A percentile compares a stretch with the other conserved stretches of the same genome.
Evolutionary conservation across 1,284 basidiomycete genomes (phyloP).

Genomic region (Cryptococcus wingfieldii): DNA sequence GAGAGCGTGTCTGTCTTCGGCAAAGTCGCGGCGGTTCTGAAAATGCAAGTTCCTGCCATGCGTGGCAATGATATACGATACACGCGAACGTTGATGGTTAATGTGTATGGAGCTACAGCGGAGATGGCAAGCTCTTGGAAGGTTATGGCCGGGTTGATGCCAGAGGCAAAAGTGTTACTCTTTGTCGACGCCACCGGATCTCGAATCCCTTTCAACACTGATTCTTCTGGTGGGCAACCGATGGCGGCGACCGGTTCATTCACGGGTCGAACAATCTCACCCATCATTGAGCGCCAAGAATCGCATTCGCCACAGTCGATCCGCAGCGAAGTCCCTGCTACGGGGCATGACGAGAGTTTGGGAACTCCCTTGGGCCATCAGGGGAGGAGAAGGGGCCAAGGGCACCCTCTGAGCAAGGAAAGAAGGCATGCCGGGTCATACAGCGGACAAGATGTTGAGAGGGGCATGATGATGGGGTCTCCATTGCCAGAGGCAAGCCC

Average conservation of each 20-base stretch:
- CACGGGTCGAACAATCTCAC: slow-evolving; percentile 45
- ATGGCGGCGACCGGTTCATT: slow-evolving; percentile 24
- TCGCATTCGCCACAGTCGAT: slow-evolving; percentile 34
- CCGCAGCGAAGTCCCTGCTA: background rate
- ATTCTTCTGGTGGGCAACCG: slow-evolving; percentile 21
- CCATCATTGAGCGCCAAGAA: slow-evolving; percentile 47
- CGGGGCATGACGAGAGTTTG: slow-evolving; percentile 8
- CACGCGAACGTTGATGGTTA: slow-evolving; percentile 78
- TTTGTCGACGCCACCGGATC: slow-evolving; percentile 45
- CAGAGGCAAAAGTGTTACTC: slow-evolving; percentile 65
- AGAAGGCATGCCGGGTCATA: slow-evolving; percentile 89
- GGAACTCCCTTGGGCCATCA: slow-evolving; percentile 16
- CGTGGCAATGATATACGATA: slow-evolving; percentile 74
- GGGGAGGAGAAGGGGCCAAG: background rate
- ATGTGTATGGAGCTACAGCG: slow-evolving; percentile 83
- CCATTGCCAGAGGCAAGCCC: slow-evolving; percentile 13
- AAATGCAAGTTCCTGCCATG: slow-evolving; percentile 67
- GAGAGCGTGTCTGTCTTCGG: slow-evolving; percentile 82
- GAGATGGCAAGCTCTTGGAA: slow-evolving; percentile 87
- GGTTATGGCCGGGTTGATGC: slow-evolving; percentile 67
- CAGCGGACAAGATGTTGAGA: slow-evolving; percentile 82
- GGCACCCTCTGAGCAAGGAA: background rate
- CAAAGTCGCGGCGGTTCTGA: slow-evolving; percentile 78
- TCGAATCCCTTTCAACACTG: background rate
- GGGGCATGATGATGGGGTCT: slow-evolving; percentile 70